Evolutionary conservation across 202 grass and related monocot species (phyloP), one percentile per base, ranked within the genome.

Genomic region (Saccharum hybrid): DNA sequence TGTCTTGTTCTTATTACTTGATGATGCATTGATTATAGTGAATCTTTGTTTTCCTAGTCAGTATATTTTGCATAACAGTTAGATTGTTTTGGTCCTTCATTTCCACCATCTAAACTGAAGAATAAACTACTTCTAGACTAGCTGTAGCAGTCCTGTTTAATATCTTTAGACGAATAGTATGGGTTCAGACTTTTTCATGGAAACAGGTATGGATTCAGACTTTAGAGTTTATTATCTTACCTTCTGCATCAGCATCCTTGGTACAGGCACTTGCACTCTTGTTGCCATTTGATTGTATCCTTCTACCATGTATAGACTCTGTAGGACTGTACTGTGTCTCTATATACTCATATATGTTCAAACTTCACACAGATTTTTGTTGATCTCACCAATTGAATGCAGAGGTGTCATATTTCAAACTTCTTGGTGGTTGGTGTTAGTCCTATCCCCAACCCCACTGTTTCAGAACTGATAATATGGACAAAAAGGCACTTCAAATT

Each of bases 361-460:
- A 73, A 31, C 43, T 51, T 49, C 1, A 4, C 42, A 43, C 21
- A 63, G 0, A 18, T 10, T 60, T 60, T 60, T 75, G 14, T 43
- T 9, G 38, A 45, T 45, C 42, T 30, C 6, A 45, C 10, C 38
- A 30, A 7, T 30, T 63, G 56, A 63, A 42, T 18, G 14, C 21
- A 43, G 18, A 40, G 10, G 2, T 63, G 38, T 63, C 21, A 39
- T 28, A 41, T 63, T 62, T 77, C n/a, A 41, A 77, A 30, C 36
- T 43, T 77, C 21, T 77, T 31, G 75, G 7, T 77, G 21, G 57
- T 63, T 45, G 57, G 21, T 77, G 13, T 26, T 45, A 77, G n/a
- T 22, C n/a, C n/a, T 77, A 77, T 7, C 12, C n/a, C 57, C 40
- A 78, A 19, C 39, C 33, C 13, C 18, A 5, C 23, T 33, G 14